Conservation (phyloP, 495 filamentous ascomycete genomes). For the Melanomma pulvis-pyrius region DNA sequence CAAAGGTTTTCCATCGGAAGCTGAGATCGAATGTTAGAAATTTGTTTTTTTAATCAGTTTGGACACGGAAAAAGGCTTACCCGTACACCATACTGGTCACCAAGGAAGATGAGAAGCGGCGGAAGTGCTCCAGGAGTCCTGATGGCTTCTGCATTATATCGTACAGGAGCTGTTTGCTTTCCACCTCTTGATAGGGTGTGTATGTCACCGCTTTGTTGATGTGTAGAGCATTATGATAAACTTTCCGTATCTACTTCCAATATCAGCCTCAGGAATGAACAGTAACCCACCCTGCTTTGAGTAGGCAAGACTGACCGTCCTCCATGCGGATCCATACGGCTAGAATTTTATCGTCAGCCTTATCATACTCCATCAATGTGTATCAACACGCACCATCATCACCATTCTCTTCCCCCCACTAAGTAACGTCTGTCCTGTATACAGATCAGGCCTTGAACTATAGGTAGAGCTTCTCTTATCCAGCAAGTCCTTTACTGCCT, state of each 20-base stretch:
- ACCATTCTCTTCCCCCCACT: slow-evolving; percentile 23
- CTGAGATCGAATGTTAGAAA: slow-evolving; percentile 54
- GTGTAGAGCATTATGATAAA: slow-evolving; percentile 53
- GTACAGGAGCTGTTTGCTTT: slow-evolving; percentile 54
- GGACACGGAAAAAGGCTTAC: slow-evolving; percentile 42
- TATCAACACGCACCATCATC: slow-evolving; percentile 22
- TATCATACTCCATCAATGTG: not conserved
- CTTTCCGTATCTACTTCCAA: slow-evolving; percentile 44
- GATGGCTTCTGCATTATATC: slow-evolving; percentile 48
- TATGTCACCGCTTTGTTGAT: slow-evolving; percentile 43
- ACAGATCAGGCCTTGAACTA: slow-evolving; percentile 37
- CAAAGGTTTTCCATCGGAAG: slow-evolving; percentile 54
- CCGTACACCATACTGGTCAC: slow-evolving; percentile 60
- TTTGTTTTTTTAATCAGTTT: slow-evolving; percentile 55
- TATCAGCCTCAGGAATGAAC: not conserved
- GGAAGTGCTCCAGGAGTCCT: slow-evolving; percentile 53
- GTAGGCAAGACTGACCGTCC: slow-evolving; percentile 8
- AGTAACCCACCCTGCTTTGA: not conserved
- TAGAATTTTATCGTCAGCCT: slow-evolving; percentile 28
- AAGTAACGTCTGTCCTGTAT: slow-evolving; percentile 7
- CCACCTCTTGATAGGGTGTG: slow-evolving; percentile 57
- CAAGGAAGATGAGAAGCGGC: slow-evolving; percentile 57
- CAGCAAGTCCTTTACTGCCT: too few species aligned
- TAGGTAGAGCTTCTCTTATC: slow-evolving; percentile 45
- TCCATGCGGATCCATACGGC: slow-evolving; percentile 48